Evolutionary conservation across 2,329 filamentous ascomycete genomes (phyloP).

Genomic region (Dactylellina leptospora): DNA sequence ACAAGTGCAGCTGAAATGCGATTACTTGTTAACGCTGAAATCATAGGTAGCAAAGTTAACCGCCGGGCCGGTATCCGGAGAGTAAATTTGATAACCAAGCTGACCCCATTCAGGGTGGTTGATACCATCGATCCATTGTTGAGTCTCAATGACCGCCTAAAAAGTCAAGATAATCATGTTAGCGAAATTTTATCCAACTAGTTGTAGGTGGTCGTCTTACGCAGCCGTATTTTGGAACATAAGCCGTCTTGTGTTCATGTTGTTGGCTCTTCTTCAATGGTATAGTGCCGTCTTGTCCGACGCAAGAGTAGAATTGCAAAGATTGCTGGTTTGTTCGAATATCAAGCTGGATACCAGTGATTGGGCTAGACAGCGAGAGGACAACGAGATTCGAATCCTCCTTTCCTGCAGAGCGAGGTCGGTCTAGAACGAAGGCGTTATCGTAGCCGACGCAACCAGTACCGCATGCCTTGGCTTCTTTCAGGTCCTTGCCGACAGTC

Average conservation of each 20-base stretch:
- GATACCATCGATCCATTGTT: slow-evolving; percentile 93
- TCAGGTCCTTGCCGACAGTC: slow-evolving; percentile 76
- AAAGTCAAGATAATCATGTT: not conserved
- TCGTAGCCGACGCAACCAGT: slow-evolving; percentile 85
- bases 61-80: slow-evolving; percentile 68
- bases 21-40: slow-evolving; percentile 60
- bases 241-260: slow-evolving; percentile 56
- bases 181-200: slow-evolving; percentile 47
- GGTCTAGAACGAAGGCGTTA: slow-evolving; percentile 65
- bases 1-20: no score
- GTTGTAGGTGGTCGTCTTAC: slow-evolving; percentile 51
- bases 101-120: slow-evolving; percentile 87
- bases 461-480: slow-evolving; percentile 71
- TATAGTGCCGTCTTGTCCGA: slow-evolving; percentile 60
- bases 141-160: slow-evolving; percentile 88
- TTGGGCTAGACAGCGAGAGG: slow-evolving; percentile 71
- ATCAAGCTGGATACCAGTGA: slow-evolving; percentile 84
- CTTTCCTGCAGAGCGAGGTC: slow-evolving; percentile 57
- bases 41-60: slow-evolving; percentile 70
- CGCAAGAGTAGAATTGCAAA: slow-evolving; percentile 86
- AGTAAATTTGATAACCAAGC: slow-evolving; percentile 68
- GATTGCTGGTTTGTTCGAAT: slow-evolving; percentile 84
- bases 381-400: slow-evolving; percentile 58
- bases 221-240: slow-evolving; percentile 60
- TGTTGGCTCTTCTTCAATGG: slow-evolving; percentile 71